phyloP scores from a whole-genome alignment of 2,329 filamentous ascomycete species.

The Venturia aucupariae region DNA sequence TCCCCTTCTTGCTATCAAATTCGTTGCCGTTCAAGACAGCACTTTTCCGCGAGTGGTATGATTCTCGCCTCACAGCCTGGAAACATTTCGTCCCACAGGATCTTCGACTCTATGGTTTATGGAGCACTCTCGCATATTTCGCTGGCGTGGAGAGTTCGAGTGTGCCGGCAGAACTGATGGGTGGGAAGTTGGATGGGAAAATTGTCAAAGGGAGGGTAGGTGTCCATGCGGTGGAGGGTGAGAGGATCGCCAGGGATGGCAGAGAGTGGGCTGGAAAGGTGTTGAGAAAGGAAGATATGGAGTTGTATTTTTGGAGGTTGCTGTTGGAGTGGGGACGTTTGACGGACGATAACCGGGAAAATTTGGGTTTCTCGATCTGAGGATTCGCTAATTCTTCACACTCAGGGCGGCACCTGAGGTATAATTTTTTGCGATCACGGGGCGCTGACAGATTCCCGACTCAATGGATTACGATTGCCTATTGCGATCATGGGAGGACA shows the following conservation, averaged over 20 bases:
- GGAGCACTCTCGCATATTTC: conserved; percentile 68
- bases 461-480: too few species aligned
- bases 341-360: conserved; percentile 27
- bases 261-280: conserved; percentile 26
- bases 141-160: conserved; percentile 39
- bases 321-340: conserved; percentile 21
- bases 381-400: too few species aligned
- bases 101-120: conserved; percentile 61
- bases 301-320: conserved; percentile 13
- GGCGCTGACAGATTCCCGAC: too few species aligned
- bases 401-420: too few species aligned
- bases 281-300: conserved; percentile 24
- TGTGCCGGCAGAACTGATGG: neutral
- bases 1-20: conserved; percentile 55
- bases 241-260: conserved; percentile 26
- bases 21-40: conserved; percentile 62
- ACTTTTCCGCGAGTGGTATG: conserved; percentile 72
- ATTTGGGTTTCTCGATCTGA: conserved; percentile 23
- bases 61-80: conserved; percentile 65
- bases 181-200: conserved; percentile 23
- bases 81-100: conserved; percentile 74
- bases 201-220: too few species aligned
- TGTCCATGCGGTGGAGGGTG: conserved; percentile 21
- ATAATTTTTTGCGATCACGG: too few species aligned
- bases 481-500: too few species aligned